Percentiles rank a stretch among this genome's conserved stretches.
phyloP scores from a whole-genome alignment of 2,329 filamentous ascomycete genomes.

The Chrysoporthe puriensis region DNA sequence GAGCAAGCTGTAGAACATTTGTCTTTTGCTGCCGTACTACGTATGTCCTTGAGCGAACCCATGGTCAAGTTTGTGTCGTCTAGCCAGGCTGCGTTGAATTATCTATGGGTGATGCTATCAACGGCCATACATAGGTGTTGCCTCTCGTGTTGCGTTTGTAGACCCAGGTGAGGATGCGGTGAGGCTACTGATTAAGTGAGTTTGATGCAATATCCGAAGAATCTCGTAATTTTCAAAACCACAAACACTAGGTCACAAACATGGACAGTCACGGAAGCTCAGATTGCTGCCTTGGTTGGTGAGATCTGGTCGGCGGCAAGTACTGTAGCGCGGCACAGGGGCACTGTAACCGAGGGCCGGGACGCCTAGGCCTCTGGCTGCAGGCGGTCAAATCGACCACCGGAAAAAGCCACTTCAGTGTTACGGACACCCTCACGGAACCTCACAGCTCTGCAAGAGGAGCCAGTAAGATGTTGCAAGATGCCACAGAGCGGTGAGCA shows the following conservation, averaged over 20 bases:
- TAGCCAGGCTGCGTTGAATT: neutral
- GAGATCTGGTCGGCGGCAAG: neutral
- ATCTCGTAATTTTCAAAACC: neutral
- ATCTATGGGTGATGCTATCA: neutral
- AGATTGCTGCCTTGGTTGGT: neutral
- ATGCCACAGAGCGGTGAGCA: conserved; percentile 43
- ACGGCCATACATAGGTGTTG: neutral
- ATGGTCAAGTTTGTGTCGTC: neutral
- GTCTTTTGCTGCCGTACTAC: neutral
- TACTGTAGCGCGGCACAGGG: neutral
- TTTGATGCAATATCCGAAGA: neutral
- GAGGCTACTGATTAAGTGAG: neutral
- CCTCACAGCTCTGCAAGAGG: neutral
- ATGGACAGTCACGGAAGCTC: neutral
- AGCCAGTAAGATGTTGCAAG: conserved; percentile 11
- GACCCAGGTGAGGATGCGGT: neutral
- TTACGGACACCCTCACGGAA: neutral
- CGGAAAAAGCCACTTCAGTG: neutral
- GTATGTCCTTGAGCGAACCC: neutral
- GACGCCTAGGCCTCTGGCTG: neutral
- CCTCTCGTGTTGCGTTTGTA: neutral
- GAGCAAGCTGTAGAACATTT: conserved; percentile 62
- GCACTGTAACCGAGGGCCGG: neutral
- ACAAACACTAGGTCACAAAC: neutral
- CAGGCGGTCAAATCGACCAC: neutral